Base-by-base conservation (phyloP, 164 flowering plant genomes). In the Paratinospora sagittata region DNA sequence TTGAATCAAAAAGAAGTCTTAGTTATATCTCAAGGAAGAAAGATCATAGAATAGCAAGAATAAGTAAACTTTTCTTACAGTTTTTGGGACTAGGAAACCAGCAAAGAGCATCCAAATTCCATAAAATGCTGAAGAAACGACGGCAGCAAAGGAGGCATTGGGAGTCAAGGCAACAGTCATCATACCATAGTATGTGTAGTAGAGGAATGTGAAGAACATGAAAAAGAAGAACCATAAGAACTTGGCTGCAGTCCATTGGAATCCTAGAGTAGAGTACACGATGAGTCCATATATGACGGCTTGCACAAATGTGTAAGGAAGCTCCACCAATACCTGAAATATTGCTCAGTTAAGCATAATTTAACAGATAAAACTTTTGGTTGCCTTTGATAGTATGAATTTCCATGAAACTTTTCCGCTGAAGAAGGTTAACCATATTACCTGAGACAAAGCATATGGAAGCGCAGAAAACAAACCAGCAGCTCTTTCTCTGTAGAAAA, bases 111-210 rank as follows among this genome's bases (percentile, higher is more conserved):
- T 79, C 79, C 79, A 79, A 23, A 76, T 16, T 68, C 75, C 77
- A 64, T 79, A 79, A 41, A 79, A 79, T n/a, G 73, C 75, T 21
- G 75, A 65, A 27, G 77, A 71, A 14, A 76, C 55, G 13, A 76
- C 75, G 9, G 77, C 77, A 2, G 82, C 79, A 65, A 76, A 45
- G 36, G 73, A 63, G 33, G 68, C 75, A 66, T 71, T 76, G 7
- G 82, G 79, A 34, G 79, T 76, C 55, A 79, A 71, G 57, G 79
- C 62, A 9, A 79, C 79, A 7, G 75, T 65, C 82, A 79, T 79
- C 82, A 79, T 76, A n/a, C 82, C 82, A 63, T 76, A 76, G 75
- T 76, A 79, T 36, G 79, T 79, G 79, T 73, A 79, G 62, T 76
- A 79, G 37, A 79, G 75, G 75, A 79, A 76, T 21, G 79, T 79